Base-by-base conservation (phyloP, 108 stramenopile species). In the Pseudonitzschia pungens region DNA sequence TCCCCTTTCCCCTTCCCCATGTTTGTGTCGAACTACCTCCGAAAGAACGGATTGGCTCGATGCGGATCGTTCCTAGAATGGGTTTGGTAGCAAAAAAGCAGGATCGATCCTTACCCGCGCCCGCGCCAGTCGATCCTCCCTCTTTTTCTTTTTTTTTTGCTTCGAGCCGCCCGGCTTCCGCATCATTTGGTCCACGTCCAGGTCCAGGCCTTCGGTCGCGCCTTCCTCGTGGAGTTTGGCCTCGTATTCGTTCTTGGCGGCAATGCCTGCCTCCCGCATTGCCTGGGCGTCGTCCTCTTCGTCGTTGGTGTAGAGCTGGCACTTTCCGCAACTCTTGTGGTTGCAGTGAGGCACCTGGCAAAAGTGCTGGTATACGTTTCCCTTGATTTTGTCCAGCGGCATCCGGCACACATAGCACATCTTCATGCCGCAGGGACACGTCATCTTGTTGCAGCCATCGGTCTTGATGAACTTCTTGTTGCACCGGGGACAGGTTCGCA, bases 401-500 rank as follows among this genome's bases (percentile, higher is more conserved):
- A 72, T 62, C 3, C 92, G 76, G 72, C 96, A 97, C 15, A 95
- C 62, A 75, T 97, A 95, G 69, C 96, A 97, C 32, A 84, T 75
- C 27, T 72, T 71, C 4, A 69, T 68, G 29, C 92, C 90, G 69
- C 96, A 97, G 40, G 83, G 72, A 71, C 94, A 92, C 21, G 84
- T 90, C 86, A 97, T 94, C 70, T 93, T 92, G 80, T 92, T 93
- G 78, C 96, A 92, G 2, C 91, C 93, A 54, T 83, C 80, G 10
- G 27, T 60, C 55, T 93, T 96, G 44, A 89, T 66, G 68, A 94
- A 91, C 54, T 79, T 72, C 69, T 90, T 85, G 21, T 81, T 75
- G 70, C 96, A 97, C 20, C 75, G 67, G 12, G 93, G 95, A 70
- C 96, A 97, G 6, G 51, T 73, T 9, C 96, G 79, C 45, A 97